These are phyloP conservation scores for Urostyla sp. DNA, from an alignment of 73 alveolate genomes.

Conservation along the genomic window DNA sequence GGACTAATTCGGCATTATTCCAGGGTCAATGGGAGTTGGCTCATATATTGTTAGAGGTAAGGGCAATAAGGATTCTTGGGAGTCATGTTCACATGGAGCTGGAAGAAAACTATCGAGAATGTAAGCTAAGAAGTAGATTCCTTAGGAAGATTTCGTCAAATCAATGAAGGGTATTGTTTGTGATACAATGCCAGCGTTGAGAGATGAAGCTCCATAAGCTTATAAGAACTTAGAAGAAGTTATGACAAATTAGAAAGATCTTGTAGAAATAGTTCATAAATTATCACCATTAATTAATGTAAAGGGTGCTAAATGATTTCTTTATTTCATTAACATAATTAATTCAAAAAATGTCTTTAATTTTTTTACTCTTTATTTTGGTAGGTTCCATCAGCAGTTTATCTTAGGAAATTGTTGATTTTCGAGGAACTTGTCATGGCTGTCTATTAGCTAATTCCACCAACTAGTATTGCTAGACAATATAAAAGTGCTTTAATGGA, in stretches of 20 bases:
- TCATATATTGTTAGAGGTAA: slow-evolving; percentile 64
- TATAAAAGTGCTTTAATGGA: too few species aligned
- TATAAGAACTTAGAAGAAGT: slow-evolving; percentile 17
- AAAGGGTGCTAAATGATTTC: background rate
- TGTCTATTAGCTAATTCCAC: too few species aligned
- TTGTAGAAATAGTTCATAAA: background rate
- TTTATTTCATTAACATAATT: too few species aligned
- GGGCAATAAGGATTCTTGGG: slow-evolving; percentile 52
- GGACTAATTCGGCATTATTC: slow-evolving; percentile 68
- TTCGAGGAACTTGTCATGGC: too few species aligned
- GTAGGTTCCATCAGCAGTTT: too few species aligned
- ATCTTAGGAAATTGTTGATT: too few species aligned
- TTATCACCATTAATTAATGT: background rate
- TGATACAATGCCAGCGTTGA: background rate
- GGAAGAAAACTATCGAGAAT: slow-evolving; percentile 65
- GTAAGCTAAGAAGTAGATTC: slow-evolving; percentile 48
- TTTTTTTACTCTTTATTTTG: too few species aligned
- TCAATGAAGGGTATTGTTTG: slow-evolving; percentile 15
- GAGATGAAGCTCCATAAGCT: slow-evolving; percentile 34
- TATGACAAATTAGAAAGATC: background rate
- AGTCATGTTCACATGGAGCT: slow-evolving; percentile 73
- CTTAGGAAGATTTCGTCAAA: background rate
- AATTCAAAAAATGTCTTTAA: too few species aligned
- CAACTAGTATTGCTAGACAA: too few species aligned
- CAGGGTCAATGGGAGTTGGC: slow-evolving; percentile 62